Percentiles rank a stretch among this genome's conserved stretches.
Conservation (phyloP, 495 filamentous ascomycete species). For the Penicillium herquei region DNA sequence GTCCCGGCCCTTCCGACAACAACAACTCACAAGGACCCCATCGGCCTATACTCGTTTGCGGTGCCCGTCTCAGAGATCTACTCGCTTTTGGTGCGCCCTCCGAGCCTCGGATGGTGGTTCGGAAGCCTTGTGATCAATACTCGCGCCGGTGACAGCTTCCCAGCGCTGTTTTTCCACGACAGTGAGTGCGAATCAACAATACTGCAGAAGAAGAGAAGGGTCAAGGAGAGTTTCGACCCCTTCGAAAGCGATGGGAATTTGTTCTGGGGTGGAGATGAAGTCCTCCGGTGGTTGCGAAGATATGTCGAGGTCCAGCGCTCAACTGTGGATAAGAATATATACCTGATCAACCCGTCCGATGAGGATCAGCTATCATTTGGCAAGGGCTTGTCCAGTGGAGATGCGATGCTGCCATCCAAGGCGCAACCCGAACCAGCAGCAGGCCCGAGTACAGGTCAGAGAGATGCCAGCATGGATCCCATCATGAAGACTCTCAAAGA, state of each 20-base stretch:
- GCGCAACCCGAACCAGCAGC: constrained; percentile 31
- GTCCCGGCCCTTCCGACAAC: constrained; percentile 84
- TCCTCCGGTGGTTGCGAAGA: constrained; percentile 81
- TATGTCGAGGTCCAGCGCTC: constrained; percentile 83
- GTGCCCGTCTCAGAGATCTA: constrained; percentile 89
- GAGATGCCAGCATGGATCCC: constrained; percentile 87
- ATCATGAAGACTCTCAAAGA: constrained; percentile 94
- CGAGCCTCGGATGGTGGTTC: constrained; percentile 97
- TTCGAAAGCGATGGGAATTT: constrained; percentile 80
- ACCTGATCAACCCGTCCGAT: constrained; percentile 80
- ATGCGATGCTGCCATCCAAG: constrained; percentile 28
- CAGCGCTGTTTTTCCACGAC: constrained; percentile 96
- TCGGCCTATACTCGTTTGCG: constrained; percentile 89
- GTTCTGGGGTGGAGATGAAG: constrained; percentile 98
- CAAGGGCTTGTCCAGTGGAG: constrained; percentile 38
- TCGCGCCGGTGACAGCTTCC: constrained; percentile 84
- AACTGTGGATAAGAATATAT: constrained; percentile 79
- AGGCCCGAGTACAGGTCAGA: constrained; percentile 34
- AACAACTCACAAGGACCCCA: constrained; percentile 63
- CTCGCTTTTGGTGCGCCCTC: constrained; percentile 84
- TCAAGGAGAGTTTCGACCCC: constrained; percentile 82
- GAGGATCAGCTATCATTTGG: constrained; percentile 86
- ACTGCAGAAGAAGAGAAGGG: constrained; percentile 81
- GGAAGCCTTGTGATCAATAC: constrained; percentile 93
- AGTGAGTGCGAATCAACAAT: constrained; percentile 95